phyloP scores from a whole-genome alignment of 768 basidiomycete genomes.

The Lactarius sp. region DNA sequence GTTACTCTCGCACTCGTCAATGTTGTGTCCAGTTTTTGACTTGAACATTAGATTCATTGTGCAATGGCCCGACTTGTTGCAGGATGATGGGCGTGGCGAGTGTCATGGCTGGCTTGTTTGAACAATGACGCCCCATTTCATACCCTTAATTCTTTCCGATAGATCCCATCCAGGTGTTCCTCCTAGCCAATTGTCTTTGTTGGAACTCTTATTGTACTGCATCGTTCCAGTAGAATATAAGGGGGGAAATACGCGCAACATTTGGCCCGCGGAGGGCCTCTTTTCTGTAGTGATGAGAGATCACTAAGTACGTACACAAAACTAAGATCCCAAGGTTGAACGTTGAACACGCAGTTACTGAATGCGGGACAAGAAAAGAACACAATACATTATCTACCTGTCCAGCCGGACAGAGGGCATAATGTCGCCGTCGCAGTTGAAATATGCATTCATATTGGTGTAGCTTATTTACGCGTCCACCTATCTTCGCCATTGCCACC shows the following conservation, averaged over 20 bases:
- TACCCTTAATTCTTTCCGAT: neutral
- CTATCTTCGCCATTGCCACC: conserved; percentile 69
- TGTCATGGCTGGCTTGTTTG: conserved; percentile 64
- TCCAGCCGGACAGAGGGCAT: neutral
- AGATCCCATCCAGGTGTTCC: neutral
- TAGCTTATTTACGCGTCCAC: conserved; percentile 35
- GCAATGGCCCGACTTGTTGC: conserved; percentile 73
- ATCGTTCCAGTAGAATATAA: neutral
- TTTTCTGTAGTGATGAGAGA: neutral
- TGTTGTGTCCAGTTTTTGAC: neutral
- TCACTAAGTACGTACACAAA: neutral
- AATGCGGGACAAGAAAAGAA: neutral
- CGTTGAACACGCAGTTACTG: neutral
- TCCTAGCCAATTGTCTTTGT: neutral
- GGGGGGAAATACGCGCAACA: neutral
- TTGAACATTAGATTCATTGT: conserved; percentile 59
- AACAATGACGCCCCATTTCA: conserved; percentile 20
- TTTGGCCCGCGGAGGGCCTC: neutral
- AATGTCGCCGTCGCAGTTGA: neutral
- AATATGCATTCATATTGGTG: neutral
- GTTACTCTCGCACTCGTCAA: neutral
- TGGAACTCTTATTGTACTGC: neutral
- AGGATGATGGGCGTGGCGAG: conserved; percentile 41
- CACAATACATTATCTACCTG: neutral
- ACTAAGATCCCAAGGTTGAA: neutral